Conservation (phyloP, 805 yeast species). For the Zygosaccharomyces bailii region DNA sequence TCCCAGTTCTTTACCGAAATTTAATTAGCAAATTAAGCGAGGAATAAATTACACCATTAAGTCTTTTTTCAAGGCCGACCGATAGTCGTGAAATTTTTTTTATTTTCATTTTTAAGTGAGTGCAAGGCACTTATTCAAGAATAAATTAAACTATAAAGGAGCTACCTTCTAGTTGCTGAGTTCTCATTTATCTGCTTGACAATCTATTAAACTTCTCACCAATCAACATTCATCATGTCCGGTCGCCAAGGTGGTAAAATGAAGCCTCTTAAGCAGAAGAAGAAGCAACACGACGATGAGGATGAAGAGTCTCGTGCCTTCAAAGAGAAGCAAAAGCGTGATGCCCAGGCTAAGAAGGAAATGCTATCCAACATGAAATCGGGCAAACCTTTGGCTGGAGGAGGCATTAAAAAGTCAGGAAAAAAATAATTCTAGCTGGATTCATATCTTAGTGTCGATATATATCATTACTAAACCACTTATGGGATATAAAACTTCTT, state of each 20-base stretch:
- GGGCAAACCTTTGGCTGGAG: slow-evolving; percentile 90
- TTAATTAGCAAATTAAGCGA: too few relatives aligned
- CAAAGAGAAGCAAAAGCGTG: slow-evolving; percentile 93
- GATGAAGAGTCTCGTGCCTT: slow-evolving; percentile 90
- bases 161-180: background rate
- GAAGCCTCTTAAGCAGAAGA: slow-evolving; percentile 73
- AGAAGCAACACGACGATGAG: slow-evolving; percentile 68
- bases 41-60: too few relatives aligned
- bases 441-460: background rate
- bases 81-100: slow-evolving; percentile 5
- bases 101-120: background rate
- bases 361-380: slow-evolving; percentile 81
- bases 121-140: too few relatives aligned
- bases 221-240: slow-evolving; percentile 55
- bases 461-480: background rate
- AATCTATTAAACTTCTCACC: background rate
- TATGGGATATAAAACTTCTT: background rate
- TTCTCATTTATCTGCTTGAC: too few relatives aligned
- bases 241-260: slow-evolving; percentile 98
- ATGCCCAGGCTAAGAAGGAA: slow-evolving; percentile 87
- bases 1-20: too few relatives aligned
- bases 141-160: too few relatives aligned
- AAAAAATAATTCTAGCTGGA: slow-evolving; percentile 43
- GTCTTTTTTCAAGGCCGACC: slow-evolving; percentile 1
- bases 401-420: slow-evolving; percentile 92